Evolutionary conservation across 2,329 filamentous ascomycete species (phyloP), one percentile per base, ranked within the genome.

Genomic region (Colletotrichum navitas): DNA sequence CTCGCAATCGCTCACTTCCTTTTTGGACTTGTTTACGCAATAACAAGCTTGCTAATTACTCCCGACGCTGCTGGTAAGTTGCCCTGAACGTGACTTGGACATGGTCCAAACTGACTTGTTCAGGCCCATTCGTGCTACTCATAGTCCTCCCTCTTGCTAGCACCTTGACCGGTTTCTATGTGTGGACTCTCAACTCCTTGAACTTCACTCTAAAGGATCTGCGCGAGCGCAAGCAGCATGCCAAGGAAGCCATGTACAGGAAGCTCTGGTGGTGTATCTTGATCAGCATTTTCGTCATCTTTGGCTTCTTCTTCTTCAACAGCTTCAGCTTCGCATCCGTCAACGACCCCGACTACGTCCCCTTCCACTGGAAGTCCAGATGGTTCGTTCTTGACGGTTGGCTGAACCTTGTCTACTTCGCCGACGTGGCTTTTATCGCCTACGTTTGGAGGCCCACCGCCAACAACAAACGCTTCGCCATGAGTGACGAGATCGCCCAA

Each of bases 201-300:
- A 97, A 95, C 81, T 87, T 92, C 69, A 99, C 96, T 0, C 95
- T 98, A 85, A 98, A 98, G 83, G 95, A 98, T 78, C 88, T 99
- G n/a, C 88, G 93, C 66, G 94, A 97, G 78, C 92, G 96, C 75
- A 98, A 97, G 83, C 96, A 99, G 83, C 92, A 93, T 77, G 92
- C 92, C 77, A 99, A 99, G 81, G 94, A 95, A 59, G 83, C 89
- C 82, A 99, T 99, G 97, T 99, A 98, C 84, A 95, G 93, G 84
- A 97, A 97, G 81, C 90, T 99, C 18, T 99, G 97, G 95, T 99
- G 95, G 95, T 95, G 94, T 80, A 97, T 99, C 72, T 87, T 99
- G 56, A 86, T 90, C 74, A 97, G 93, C 80, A 97, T 99, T 79
- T 84, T 98, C 60, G 94, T 98, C 76, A 98, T 98, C 76, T 99